Conservation (phyloP, 192 early-diverging fungal species). For the Jimgerdemannia lactiflua region DNA sequence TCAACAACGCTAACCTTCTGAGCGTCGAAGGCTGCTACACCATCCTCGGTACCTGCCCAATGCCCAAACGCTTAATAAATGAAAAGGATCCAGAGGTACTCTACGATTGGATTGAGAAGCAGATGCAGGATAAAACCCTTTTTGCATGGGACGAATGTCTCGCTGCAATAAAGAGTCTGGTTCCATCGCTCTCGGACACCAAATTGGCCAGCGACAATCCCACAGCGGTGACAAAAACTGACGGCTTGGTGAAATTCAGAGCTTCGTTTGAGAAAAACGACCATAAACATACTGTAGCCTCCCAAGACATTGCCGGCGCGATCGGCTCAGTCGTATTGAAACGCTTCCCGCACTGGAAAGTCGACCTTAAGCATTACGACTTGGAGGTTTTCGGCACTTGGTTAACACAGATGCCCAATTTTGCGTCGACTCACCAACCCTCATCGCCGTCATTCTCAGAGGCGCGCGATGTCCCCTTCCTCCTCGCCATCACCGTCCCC, state of each 20-base stretch:
- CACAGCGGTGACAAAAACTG: background rate
- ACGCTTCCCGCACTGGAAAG: background rate
- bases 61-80: background rate
- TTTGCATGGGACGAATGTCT: background rate
- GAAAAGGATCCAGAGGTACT: background rate
- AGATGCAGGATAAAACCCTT: background rate
- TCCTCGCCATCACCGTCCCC: conserved; percentile 5
- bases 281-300: background rate
- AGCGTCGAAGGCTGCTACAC: background rate
- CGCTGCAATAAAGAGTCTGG: background rate
- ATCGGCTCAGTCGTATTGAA: background rate
- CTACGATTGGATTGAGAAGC: background rate
- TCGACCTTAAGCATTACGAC: background rate
- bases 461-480: background rate
- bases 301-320: background rate
- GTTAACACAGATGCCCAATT: background rate
- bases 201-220: background rate
- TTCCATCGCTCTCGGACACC: background rate
- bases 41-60: background rate
- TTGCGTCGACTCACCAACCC: background rate
- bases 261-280: background rate
- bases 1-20: background rate
- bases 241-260: background rate
- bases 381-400: background rate
- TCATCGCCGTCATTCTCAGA: background rate